A percentile compares a stretch with the other conserved stretches of the same genome.
phyloP scores from a whole-genome alignment of 352 stramenopile genomes.

The Thalassiosira mediterranea region DNA sequence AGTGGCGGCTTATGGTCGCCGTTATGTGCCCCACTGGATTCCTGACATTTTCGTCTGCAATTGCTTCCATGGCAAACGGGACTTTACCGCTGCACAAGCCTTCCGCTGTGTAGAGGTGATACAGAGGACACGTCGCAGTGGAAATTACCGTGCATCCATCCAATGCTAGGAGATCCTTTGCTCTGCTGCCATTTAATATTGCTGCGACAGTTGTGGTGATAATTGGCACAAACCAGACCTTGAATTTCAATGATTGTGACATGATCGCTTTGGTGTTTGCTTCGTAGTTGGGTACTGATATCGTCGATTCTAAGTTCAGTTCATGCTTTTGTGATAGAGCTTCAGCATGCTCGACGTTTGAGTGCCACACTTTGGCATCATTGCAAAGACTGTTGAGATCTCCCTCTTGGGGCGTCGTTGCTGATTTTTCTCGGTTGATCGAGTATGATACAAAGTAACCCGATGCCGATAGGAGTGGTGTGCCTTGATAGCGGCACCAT shows the following conservation, averaged over 20 bases:
- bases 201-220: constrained; percentile 24
- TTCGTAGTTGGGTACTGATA: constrained; percentile 28
- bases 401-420: not conserved
- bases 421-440: constrained; percentile 5
- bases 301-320: constrained; percentile 22
- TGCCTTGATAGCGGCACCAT: constrained; percentile 14
- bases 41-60: not conserved
- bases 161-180: constrained; percentile 16
- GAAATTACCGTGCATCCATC: constrained; percentile 31
- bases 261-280: constrained; percentile 23
- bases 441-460: constrained; percentile 26
- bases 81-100: constrained; percentile 20
- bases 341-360: constrained; percentile 17
- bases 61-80: constrained; percentile 13
- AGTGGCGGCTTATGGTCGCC: constrained; percentile 1
- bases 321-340: constrained; percentile 20
- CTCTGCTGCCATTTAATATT: constrained; percentile 19
- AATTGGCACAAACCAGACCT: constrained; percentile 36
- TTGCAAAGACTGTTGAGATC: constrained; percentile 17
- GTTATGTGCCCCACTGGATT: constrained; percentile 16
- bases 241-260: constrained; percentile 25
- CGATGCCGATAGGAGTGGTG: constrained; percentile 12
- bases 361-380: constrained; percentile 15
- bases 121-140: constrained; percentile 24
- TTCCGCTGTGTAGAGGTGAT: constrained; percentile 9